Evolutionary conservation across 768 basidiomycete genomes (phyloP), one percentile per base, ranked within the genome.

Genomic region (Lentinula detonsa): DNA sequence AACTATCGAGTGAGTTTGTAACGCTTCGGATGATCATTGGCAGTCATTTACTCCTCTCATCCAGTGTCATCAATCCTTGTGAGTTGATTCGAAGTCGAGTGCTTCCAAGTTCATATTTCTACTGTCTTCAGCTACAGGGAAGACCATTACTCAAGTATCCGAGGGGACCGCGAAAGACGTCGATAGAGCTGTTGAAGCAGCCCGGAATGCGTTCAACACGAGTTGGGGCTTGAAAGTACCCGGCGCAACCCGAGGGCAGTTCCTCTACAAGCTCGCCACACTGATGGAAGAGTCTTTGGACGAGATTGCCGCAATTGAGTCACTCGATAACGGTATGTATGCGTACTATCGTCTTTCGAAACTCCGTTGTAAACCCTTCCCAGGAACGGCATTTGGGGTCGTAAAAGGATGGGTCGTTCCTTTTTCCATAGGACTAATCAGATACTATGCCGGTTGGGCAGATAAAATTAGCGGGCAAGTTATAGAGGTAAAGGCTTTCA

Each of bases 131-230:
- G 76, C 85, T 0, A 89, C 70, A 9, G 90, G 85, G 42, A 78
- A 88, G 68, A 63, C 79, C 42, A 75, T 82, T 68, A 80, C 81
- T 2, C 55, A 74, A 45, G 71, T 87, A 61, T 68, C 80, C 3
- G 83, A 79, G 66, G 88, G 78, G 34, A 80, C 80, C 5, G 37
- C 75, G 15, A 78, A 81, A 63, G 88, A 90, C 65, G 78, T 90
- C 62, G 85, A 92, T 71, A 65, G 65, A 43, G 90, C 90, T 1
- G 90, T 90, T 63, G 69, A 72, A 1, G 83, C 78, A 34, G 86
- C 88, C 0, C 77, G 81, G 61, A 79, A 75, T 21, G 85, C 65
- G 8, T 65, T 59, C 39, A 59, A 64, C 39, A 65, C 60, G 13
- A 46, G 52, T 42, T 82, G 84, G 80, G 80, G 81, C 37, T 68